Base-by-base conservation (phyloP, 768 basidiomycete genomes). In the Megacollybia marginata region DNA sequence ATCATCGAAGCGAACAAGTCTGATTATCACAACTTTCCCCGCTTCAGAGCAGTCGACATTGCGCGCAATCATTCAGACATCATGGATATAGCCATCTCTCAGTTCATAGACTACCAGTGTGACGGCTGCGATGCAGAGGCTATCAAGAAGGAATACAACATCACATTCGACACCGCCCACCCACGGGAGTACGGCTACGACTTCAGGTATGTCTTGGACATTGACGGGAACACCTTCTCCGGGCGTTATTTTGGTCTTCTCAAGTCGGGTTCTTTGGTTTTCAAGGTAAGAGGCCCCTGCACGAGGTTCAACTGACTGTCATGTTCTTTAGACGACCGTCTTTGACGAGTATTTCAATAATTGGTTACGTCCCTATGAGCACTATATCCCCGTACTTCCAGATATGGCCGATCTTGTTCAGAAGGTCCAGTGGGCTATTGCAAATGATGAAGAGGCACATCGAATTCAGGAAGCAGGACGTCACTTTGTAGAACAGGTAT, bases 221-320 rank as follows among this genome's bases (percentile, higher is more conserved):
- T 36, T 16, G 56, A 57, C 23, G 56, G 55, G 31, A 57, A 57
- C 32, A 57, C 56, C 9, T 57, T 57, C 48, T 55, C 54, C 2
- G 56, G 56, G 2, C 46, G 56, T 5, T 57, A 51, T 32, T 34
- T 57, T 12, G 54, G 56, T 7, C 44, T 57, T 15, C 44, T 57
- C 20, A 49, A 44, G 49, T 47, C 44, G 4, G 56, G 56, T 42
- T 54, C 56, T 20, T 32, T 57, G 23, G 56, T 57, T 13, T 57
- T 57, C 54, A 57, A 57, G 49, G 54, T 55, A 20, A 10, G 8
- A 5, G 8, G 10, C 15, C 16, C 23, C 43, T 28, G 1, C 20
- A 19, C 31, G 18, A 12, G 38, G 2, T 18, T 13, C 20, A 16
- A 36, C 12, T n/a, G 56, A 36, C 16, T 10, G 10, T 36, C 10